Evolutionary conservation across 2,329 filamentous ascomycete species (phyloP), one percentile per base, ranked within the genome.

Genomic region (Xylariaceae sp.): DNA sequence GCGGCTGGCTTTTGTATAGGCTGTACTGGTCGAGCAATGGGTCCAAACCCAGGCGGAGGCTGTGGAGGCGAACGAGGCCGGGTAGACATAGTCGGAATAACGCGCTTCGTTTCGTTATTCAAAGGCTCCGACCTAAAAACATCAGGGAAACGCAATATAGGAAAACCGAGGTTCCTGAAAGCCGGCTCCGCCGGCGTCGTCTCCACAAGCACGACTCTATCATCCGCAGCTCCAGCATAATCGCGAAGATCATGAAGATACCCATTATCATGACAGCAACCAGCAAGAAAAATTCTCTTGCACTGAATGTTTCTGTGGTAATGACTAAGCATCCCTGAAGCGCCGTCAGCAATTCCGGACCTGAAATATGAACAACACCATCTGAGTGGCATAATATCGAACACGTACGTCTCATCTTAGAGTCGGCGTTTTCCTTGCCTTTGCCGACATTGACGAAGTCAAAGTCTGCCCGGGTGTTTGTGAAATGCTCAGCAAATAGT

Each of bases 391-490:
- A 32, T 10, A 40, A 20, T 6, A 16, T 26, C 18, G 16, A 20
- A 43, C 9, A 63, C 67, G 51, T 56, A 71, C 69, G 63, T 65
- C 69, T 64, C 62, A 71, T 69, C 52, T 71, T 71, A 50, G 67
- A 68, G 56, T 72, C 70, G 1, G 69, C 62, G 41, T 72, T 72
- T 61, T 72, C 70, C 56, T 71, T 72, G 52, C 70, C 70, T 54
- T 70, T 68, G 40, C 70, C 70, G 20, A 72, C 70, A 42, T 72
- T 72, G 61, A 72, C 65, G 59, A 72, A 72, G 55, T 72, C 70
- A 57, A 70, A 70, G 51, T 72, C 70, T 18, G 68, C 67, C 26
- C 69, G 61, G 48, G 63, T 70, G 61, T 72, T 72, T 52, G 70
- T 72, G 62, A 72, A 70, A 40, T 67, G 64, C 45, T 72, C 70